These are phyloP conservation scores for Hysterangium stoloniferum DNA, from an alignment of 768 basidiomycete species.

Conservation along the genomic window DNA sequence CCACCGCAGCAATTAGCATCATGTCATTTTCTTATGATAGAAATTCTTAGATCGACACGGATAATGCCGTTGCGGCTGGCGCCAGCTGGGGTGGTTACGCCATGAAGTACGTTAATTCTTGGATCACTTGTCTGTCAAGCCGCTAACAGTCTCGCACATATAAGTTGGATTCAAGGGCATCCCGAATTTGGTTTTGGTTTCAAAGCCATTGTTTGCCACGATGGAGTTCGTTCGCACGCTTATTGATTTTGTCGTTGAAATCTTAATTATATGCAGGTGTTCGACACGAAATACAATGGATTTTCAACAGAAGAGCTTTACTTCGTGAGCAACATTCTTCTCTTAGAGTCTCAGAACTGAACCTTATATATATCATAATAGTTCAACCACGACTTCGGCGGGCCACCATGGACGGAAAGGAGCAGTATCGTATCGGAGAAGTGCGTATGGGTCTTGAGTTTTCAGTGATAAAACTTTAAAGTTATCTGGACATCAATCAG, in stretches of 20 bases:
- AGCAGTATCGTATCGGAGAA: constrained; percentile 47
- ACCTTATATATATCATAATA: constrained; percentile 28
- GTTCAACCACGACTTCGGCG: constrained; percentile 87
- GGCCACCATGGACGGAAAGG: constrained; percentile 66
- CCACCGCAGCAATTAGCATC: constrained; percentile 9
- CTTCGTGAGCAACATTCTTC: constrained; percentile 50
- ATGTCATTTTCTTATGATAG: neutral
- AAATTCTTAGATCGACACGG: constrained; percentile 44
- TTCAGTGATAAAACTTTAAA: neutral
- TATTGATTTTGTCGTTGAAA: constrained; percentile 1
- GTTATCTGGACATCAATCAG: constrained; percentile 24
- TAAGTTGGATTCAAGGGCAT: constrained; percentile 96
- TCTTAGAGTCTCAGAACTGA: neutral
- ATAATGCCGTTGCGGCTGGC: constrained; percentile 44
- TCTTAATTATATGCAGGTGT: constrained; percentile 37
- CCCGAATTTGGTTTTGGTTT: constrained; percentile 83
- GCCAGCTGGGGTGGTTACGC: constrained; percentile 86
- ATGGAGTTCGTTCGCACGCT: constrained; percentile 53
- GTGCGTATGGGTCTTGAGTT: no score
- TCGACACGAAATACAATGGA: constrained; percentile 73
- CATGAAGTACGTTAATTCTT: constrained; percentile 52
- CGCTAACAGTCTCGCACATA: constrained; percentile 6
- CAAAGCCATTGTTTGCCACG: constrained; percentile 88
- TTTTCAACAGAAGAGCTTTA: constrained; percentile 88
- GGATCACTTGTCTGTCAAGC: constrained; percentile 5